Evolutionary conservation across 345 rosid genomes (phyloP), one percentile per base, ranked within the genome.

Genomic region (Eucalyptus brandiana): DNA sequence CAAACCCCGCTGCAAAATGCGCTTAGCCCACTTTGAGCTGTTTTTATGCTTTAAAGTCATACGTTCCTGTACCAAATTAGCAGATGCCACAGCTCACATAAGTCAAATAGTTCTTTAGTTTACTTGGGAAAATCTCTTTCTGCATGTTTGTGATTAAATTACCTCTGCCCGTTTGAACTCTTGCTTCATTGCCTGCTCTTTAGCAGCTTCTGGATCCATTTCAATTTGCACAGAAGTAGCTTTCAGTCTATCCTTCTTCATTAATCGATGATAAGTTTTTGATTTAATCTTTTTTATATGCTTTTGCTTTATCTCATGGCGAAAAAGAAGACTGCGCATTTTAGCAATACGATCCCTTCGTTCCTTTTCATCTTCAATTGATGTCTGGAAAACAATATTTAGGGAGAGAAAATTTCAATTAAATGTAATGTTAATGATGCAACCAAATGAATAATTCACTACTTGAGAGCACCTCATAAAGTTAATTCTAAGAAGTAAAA

Each of bases 281-380:
- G 99, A 97, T 93, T 98, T 96, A 24, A 98, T 98, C 91, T 96
- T 98, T 93, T 96, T 98, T 32, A 97, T 89, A 51, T 95, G 96
- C 92, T 97, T 97, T 89, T 93, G 91, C 93, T 97, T 98, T 90
- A 95, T 69, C 91, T 98, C 99, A 87, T 98, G 98, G 44, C 94
- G 97, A 90, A 96, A 98, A 89, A 98, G 97, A 89, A 98, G 95
- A 91, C 94, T 94, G 89, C 98, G 96, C 96, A 96, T 95, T 93
- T 96, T 98, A 54, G 99, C 98, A 54, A 94, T 90, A 87, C 93
- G 96, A 92, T 95, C 50, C 86, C 92, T 94, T 88, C 91, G 88
- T 86, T 93, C 94, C 87, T 90, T 91, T 89, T 94, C 95, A 89
- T 97, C 99, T 95, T 97, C 98, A 88, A 91, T 87, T 45, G 99